Evolutionary conservation across 2,329 filamentous ascomycete genomes (phyloP).

Genomic region (Paracoccidioides brasiliensis): DNA sequence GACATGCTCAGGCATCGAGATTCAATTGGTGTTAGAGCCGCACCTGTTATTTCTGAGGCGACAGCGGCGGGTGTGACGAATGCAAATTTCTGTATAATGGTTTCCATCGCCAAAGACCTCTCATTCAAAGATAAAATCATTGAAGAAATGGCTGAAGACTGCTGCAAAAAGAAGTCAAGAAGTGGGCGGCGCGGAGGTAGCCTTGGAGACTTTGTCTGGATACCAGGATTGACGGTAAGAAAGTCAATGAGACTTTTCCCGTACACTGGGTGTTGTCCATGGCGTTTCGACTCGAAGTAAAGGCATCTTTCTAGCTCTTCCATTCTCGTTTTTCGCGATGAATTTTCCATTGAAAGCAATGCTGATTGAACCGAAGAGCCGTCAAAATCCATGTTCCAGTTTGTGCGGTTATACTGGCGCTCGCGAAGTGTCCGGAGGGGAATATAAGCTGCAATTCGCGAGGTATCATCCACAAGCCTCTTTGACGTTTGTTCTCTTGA

Average conservation of each 20-base stretch:
- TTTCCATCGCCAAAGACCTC: slow-evolving; percentile 59
- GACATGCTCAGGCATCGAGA: slow-evolving; percentile 33
- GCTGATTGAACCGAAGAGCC: slow-evolving; percentile 56
- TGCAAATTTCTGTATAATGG: slow-evolving; percentile 71
- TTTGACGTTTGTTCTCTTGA: slow-evolving; percentile 53
- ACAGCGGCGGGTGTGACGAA: slow-evolving; percentile 85
- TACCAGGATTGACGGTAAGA: slow-evolving; percentile 50
- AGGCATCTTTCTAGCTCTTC: slow-evolving; percentile 70
- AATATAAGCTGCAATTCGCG: slow-evolving; percentile 56
- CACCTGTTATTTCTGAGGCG: slow-evolving; percentile 58
- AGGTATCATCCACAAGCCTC: slow-evolving; percentile 39
- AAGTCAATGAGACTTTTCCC: slow-evolving; percentile 66
- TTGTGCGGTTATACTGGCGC: slow-evolving; percentile 46
- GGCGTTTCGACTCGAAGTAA: slow-evolving; percentile 67
- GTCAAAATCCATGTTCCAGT: slow-evolving; percentile 48
- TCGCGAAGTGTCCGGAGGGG: slow-evolving; percentile 59
- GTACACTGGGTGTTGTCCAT: slow-evolving; percentile 69
- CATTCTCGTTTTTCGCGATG: slow-evolving; percentile 54
- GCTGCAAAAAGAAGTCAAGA: slow-evolving; percentile 62
- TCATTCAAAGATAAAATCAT: slow-evolving; percentile 65
- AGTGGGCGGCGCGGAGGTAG: slow-evolving; percentile 50
- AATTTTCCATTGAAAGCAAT: slow-evolving; percentile 59
- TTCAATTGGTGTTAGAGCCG: slow-evolving; percentile 52
- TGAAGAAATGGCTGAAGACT: slow-evolving; percentile 39
- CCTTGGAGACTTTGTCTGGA: slow-evolving; percentile 46